Conservation (phyloP, 2,329 filamentous ascomycete species). For the Cladosporium phlei region DNA sequence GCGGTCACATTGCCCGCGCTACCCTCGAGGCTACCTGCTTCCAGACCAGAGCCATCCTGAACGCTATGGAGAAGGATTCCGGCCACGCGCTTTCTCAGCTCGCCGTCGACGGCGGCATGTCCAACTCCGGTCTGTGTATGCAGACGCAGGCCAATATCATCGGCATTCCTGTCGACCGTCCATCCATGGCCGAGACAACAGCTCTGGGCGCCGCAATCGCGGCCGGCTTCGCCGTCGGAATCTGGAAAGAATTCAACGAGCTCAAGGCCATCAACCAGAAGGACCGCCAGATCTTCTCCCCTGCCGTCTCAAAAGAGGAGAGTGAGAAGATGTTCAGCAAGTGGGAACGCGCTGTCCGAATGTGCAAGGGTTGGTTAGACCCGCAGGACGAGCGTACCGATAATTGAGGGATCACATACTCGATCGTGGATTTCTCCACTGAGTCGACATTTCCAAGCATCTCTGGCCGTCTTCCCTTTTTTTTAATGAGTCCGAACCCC, state of each 20-base stretch:
- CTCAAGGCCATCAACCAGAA: constrained; percentile 44
- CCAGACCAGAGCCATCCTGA: constrained; percentile 83
- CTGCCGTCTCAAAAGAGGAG: constrained; percentile 28
- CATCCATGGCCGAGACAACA: constrained; percentile 81
- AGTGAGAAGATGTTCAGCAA: constrained; percentile 24
- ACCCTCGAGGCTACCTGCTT: constrained; percentile 84
- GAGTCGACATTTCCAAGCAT: too few species aligned
- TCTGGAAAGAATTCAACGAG: constrained; percentile 70
- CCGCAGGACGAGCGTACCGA: constrained; percentile 18
- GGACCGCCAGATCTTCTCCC: constrained; percentile 22
- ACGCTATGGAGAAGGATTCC: constrained; percentile 81
- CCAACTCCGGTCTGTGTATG: constrained; percentile 82
- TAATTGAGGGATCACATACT: background rate
- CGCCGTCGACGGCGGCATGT: constrained; percentile 81
- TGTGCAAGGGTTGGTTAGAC: constrained; percentile 26
- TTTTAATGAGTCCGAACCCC: too few species aligned
- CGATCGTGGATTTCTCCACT: too few species aligned
- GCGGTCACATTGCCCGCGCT: constrained; percentile 76
- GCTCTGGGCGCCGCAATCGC: constrained; percentile 80
- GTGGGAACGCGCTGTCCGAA: constrained; percentile 24
- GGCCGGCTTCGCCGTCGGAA: constrained; percentile 70
- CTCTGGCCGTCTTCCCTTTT: too few species aligned
- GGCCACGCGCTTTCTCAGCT: constrained; percentile 66
- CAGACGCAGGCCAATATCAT: constrained; percentile 84
- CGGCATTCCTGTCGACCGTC: constrained; percentile 73